phyloP scores from a whole-genome alignment of 768 basidiomycete genomes.

The Neoboletus subvelutipes region DNA sequence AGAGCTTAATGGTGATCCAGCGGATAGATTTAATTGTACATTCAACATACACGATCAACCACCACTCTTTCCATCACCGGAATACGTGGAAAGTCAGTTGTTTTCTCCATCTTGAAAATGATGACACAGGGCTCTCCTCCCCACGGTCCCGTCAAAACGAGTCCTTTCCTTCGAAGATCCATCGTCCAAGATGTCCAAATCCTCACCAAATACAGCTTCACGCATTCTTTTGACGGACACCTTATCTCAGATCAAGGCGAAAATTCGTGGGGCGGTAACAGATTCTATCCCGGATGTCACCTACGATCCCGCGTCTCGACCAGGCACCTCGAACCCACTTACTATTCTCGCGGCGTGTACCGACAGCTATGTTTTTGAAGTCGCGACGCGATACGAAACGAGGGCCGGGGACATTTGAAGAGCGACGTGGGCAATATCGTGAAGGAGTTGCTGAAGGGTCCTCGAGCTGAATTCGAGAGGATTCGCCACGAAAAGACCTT shows the following conservation, averaged over 20 bases:
- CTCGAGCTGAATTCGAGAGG: slow-evolving; percentile 68
- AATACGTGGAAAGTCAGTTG: slow-evolving; percentile 68
- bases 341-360: slow-evolving; percentile 77
- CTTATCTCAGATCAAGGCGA: slow-evolving; percentile 54
- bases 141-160: slow-evolving; percentile 71
- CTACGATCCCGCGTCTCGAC: slow-evolving; percentile 77
- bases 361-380: slow-evolving; percentile 39
- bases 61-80: slow-evolving; percentile 70
- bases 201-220: slow-evolving; percentile 71
- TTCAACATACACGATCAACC: slow-evolving; percentile 43
- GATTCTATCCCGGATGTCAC: slow-evolving; percentile 76
- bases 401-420: slow-evolving; percentile 71
- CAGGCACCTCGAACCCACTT: slow-evolving; percentile 82
- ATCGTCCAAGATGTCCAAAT: slow-evolving; percentile 93
- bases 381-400: slow-evolving; percentile 54
- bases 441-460: slow-evolving; percentile 59
- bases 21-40: slow-evolving; percentile 75
- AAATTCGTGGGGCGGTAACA: slow-evolving; percentile 81
- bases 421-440: slow-evolving; percentile 71
- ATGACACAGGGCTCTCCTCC: neutral
- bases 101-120: neutral
- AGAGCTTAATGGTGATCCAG: slow-evolving; percentile 83
- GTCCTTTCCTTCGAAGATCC: slow-evolving; percentile 87
- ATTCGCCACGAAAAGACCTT: slow-evolving; percentile 60
- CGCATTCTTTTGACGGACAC: slow-evolving; percentile 87